These are phyloP conservation scores for Fusarium nisikadoi DNA, from an alignment of 2,329 filamentous ascomycete genomes.

Conservation along the genomic window DNA sequence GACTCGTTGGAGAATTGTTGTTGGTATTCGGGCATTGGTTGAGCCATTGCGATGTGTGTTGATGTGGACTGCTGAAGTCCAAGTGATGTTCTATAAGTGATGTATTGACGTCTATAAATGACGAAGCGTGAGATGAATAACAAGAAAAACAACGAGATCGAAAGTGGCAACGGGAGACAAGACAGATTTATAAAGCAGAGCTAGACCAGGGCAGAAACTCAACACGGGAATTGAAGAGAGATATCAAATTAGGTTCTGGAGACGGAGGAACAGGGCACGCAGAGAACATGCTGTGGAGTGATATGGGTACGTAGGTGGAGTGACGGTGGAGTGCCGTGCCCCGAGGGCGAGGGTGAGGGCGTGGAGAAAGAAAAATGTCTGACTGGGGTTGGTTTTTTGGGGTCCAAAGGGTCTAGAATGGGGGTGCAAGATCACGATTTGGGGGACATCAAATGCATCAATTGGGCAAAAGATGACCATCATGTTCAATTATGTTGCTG, in stretches of 20 bases:
- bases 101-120: not conserved
- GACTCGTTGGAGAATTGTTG: conserved; percentile 27
- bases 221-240: conserved; percentile 14
- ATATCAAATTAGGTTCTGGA: conserved; percentile 29
- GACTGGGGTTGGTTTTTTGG: conserved; percentile 16
- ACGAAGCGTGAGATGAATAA: not conserved
- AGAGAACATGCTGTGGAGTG: conserved; percentile 25
- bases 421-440: conserved; percentile 18
- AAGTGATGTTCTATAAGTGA: not conserved
- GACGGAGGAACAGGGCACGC: conserved; percentile 17
- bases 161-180: conserved; percentile 23
- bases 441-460: not conserved
- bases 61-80: not conserved
- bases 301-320: conserved; percentile 36
- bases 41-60: conserved; percentile 33
- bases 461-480: not conserved
- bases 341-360: conserved; percentile 18
- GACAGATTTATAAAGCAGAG: conserved; percentile 41
- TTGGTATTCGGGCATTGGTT: conserved; percentile 18
- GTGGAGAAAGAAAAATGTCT: conserved; percentile 26
- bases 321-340: conserved; percentile 39
- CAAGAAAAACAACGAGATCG: not conserved
- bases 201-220: conserved; percentile 21
- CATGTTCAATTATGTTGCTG: fast-evolving
- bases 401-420: conserved; percentile 26